phyloP scores from a whole-genome alignment of 2,329 filamentous ascomycete species.

The Escovopsis sp. region DNA sequence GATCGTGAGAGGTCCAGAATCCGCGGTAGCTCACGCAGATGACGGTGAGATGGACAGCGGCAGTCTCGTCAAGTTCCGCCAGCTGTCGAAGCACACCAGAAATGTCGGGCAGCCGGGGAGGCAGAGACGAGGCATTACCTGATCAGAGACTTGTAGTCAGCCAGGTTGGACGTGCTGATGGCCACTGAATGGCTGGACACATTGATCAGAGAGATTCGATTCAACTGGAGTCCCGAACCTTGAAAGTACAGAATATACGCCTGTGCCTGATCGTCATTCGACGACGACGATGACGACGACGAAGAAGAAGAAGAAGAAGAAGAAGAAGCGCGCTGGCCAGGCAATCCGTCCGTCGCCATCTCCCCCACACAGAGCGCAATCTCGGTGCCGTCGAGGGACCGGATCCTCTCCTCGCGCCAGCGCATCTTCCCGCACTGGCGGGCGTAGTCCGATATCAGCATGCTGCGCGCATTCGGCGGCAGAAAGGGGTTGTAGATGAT shows the following conservation, averaged over 20 bases:
- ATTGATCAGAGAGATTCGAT: background rate
- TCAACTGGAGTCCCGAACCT: slow-evolving; percentile 23
- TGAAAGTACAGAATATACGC: slow-evolving; percentile 45
- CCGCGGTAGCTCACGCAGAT: slow-evolving; percentile 51
- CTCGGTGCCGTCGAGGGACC: slow-evolving; percentile 48
- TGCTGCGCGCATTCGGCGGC: slow-evolving; percentile 53
- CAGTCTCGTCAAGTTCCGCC: slow-evolving; percentile 19
- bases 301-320: no score
- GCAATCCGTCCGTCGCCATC: slow-evolving; percentile 9
- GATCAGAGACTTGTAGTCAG: background rate
- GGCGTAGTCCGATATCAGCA: slow-evolving; percentile 51
- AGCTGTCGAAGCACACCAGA: slow-evolving; percentile 36
- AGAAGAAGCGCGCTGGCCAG: background rate
- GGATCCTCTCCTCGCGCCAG: slow-evolving; percentile 51
- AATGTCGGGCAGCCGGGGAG: slow-evolving; percentile 40
- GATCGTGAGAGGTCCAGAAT: slow-evolving; percentile 64
- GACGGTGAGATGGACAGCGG: slow-evolving; percentile 29
- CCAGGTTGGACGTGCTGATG: background rate
- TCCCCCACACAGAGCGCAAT: slow-evolving; percentile 45
- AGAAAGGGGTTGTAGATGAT: slow-evolving; percentile 71
- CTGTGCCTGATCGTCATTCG: slow-evolving; percentile 9
- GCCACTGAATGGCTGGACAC: background rate
- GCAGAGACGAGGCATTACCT: slow-evolving; percentile 47
- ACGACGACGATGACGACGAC: no score
- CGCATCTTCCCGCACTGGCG: slow-evolving; percentile 42